These are phyloP conservation scores for Solanum stenotomum DNA, from an alignment of 257 asterid genomes.

Conservation along the genomic window DNA sequence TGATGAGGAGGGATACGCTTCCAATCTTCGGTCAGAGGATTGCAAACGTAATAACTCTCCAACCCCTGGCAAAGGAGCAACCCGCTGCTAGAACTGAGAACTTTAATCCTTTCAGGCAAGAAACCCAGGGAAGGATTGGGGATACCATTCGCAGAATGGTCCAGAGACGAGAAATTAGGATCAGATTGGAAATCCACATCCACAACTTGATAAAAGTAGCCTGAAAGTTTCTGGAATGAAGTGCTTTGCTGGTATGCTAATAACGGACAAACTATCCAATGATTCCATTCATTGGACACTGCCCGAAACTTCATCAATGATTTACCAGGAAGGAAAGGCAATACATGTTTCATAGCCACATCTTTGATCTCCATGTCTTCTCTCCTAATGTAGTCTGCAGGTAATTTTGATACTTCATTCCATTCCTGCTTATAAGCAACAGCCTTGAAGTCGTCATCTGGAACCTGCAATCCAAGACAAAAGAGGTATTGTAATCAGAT, in stretches of 20 bases:
- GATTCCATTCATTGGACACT: slow-evolving; percentile 39
- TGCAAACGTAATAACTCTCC: slow-evolving; percentile 27
- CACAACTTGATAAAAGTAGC: slow-evolving; percentile 20
- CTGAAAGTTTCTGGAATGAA: slow-evolving; percentile 28
- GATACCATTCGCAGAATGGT: slow-evolving; percentile 24
- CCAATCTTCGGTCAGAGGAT: slow-evolving; percentile 26
- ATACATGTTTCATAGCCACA: slow-evolving; percentile 8
- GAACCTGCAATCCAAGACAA: background rate
- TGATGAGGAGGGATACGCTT: slow-evolving; percentile 13
- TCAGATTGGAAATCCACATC: too few relatives aligned
- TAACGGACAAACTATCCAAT: slow-evolving; percentile 28
- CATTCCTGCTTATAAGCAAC: background rate
- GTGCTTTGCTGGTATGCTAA: slow-evolving; percentile 28
- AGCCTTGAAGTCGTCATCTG: background rate
- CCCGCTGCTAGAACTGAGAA: slow-evolving; percentile 28
- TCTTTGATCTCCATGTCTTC: slow-evolving; percentile 12
- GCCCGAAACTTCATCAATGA: slow-evolving; percentile 16
- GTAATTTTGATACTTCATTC: background rate
- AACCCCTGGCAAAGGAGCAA: slow-evolving; percentile 23
- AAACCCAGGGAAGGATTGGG: slow-evolving; percentile 9
- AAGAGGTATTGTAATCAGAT: background rate
- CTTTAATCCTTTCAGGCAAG: slow-evolving; percentile 8
- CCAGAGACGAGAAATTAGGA: slow-evolving; percentile 6
- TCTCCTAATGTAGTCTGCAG: background rate
- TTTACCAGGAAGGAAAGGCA: slow-evolving; percentile 48